phyloP scores from a whole-genome alignment of 495 filamentous ascomycete genomes.

The Chaetomium cochliodes region DNA sequence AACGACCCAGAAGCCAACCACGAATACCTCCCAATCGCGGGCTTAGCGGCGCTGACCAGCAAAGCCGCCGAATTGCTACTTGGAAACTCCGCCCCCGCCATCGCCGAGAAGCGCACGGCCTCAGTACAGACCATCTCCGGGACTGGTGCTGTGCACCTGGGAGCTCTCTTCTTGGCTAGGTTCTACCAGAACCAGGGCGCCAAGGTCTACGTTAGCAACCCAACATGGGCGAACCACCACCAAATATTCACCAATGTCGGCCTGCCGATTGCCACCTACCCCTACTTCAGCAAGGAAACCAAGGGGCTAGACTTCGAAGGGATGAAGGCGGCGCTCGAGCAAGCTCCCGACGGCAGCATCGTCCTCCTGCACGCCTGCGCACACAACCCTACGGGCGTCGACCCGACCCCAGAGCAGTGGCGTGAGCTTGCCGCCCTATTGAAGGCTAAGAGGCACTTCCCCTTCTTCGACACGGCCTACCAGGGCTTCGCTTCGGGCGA shows the following conservation, averaged over 20 bases:
- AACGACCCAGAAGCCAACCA: constrained; percentile 90
- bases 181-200: constrained; percentile 68
- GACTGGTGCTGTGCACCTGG: constrained; percentile 86
- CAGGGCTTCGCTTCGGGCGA: constrained; percentile 97
- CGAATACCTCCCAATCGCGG: constrained; percentile 97
- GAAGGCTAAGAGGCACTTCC: constrained; percentile 76
- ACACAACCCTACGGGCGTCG: constrained; percentile 97
- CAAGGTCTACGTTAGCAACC: constrained; percentile 82
- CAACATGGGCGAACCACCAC: constrained; percentile 98
- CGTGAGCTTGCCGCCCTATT: constrained; percentile 78
- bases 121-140: constrained; percentile 84
- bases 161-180: constrained; percentile 78
- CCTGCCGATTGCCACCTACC: constrained; percentile 76
- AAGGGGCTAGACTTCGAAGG: constrained; percentile 89
- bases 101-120: constrained; percentile 76
- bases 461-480: constrained; percentile 98
- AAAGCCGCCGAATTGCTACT: constrained; percentile 90
- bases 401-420: constrained; percentile 94
- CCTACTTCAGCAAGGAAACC: constrained; percentile 85
- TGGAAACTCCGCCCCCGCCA: constrained; percentile 73
- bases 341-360: constrained; percentile 74
- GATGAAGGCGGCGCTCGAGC: constrained; percentile 66
- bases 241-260: constrained; percentile 96
- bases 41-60: constrained; percentile 75
- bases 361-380: constrained; percentile 95